A percentile compares a stretch with the other conserved stretches of the same genome.
Evolutionary conservation across 2,329 filamentous ascomycete genomes (phyloP).

Genomic region (Beauveria australis): DNA sequence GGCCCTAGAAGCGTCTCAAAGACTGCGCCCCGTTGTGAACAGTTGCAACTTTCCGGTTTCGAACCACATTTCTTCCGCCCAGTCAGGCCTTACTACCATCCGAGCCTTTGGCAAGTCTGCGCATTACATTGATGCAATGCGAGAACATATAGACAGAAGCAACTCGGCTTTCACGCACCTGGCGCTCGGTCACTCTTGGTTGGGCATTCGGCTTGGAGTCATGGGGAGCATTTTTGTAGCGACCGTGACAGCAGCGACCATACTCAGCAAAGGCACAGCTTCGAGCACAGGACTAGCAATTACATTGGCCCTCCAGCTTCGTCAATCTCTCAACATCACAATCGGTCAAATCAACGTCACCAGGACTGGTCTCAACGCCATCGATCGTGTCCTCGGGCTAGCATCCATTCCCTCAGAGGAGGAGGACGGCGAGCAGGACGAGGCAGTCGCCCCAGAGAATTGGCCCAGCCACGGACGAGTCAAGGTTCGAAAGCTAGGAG

Average conservation of each 20-base stretch:
- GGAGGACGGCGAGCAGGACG: not conserved
- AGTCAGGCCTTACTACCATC: constrained; percentile 9
- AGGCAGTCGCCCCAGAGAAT: not conserved
- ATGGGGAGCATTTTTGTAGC: constrained; percentile 6
- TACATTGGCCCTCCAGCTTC: constrained; percentile 7
- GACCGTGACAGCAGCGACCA: not conserved
- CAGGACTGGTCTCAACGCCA: constrained; percentile 3
- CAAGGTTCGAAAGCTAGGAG: not conserved
- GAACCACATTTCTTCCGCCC: constrained; percentile 3
- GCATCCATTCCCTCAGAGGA: constrained; percentile 6
- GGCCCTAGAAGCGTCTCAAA: not conserved
- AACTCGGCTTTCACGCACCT: constrained; percentile 3
- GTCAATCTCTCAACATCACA: not conserved
- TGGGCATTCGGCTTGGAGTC: constrained; percentile 4
- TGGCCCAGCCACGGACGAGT: not conserved
- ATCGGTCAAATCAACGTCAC: constrained; percentile 4
- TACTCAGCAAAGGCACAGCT: not conserved
- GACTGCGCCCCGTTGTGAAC: not conserved
- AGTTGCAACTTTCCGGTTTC: constrained; percentile 1
- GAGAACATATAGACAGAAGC: not conserved
- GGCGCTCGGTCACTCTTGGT: not conserved
- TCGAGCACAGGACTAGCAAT: constrained; percentile 5
- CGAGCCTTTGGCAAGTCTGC: constrained; percentile 9
- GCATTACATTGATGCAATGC: constrained; percentile 4
- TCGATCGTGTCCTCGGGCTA: not conserved